Base-by-base conservation (phyloP, 768 basidiomycete species). In the Kwoniella botswanensis region DNA sequence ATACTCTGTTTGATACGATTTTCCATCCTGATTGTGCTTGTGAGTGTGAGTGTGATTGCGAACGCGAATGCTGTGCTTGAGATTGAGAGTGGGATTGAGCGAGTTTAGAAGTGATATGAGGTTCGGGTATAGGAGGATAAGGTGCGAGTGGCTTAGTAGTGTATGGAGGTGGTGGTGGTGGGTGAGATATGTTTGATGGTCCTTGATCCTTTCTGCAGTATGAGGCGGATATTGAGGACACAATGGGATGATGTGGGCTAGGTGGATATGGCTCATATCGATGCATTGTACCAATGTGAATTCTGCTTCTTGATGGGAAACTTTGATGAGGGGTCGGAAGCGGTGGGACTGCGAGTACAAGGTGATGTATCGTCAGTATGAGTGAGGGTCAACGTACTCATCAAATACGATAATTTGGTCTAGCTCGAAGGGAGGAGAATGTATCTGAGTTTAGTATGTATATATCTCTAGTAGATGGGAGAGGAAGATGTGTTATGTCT, bases 201-300 rank as follows among this genome's bases (percentile, higher is more conserved):
- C 43, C 7, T 11, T 41, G 15, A 18, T 0, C 0, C 29, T 35
- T 12, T n/a, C 15, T 13, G 41, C 0, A 61, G 12, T 61, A 9
- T 43, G 59, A n/a, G 21, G 59, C 21, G 15, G 59, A 61, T 2
- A 46, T 53, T 6, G 46, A 58, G n/a, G 50, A 53, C 26, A 26
- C 26, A 35, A 1, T 6, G 35, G 35, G 35, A 35, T 35, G 35
- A 35, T 35, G 35, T 17, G 21, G 10, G 0, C 17, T 58, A 11
- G 11, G 44, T 1, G 57, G 66, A 15, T 67, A 67, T 17, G 66
- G 56, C 13, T 67, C 53, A 18, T 60, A 67, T 35, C 66, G 66
- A 21, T 41, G 24, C 24, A 26, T 29, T 35, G 35, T 35, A 7
- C 35, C 35, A 35, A 1, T 35, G 6, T 9, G 4, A 7, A 7